phyloP scores from a whole-genome alignment of 192 early-diverging fungal genomes.

The Umbelopsis sp. region DNA sequence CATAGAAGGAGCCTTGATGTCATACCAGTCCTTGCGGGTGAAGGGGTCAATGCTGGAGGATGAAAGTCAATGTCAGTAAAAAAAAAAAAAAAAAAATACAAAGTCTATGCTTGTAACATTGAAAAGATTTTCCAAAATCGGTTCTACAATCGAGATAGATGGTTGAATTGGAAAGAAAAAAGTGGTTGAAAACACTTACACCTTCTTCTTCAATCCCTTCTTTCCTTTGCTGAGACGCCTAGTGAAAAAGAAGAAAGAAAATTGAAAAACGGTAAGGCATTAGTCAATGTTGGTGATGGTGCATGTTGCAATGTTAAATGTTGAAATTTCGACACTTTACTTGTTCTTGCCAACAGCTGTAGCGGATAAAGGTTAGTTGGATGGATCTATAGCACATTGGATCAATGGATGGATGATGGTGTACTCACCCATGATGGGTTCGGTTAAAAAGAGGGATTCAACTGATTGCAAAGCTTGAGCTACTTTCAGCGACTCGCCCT shows the following conservation, averaged over 20 bases:
- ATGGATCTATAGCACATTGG: not conserved
- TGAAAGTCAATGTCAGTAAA: not conserved
- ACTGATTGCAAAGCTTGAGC: not conserved
- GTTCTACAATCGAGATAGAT: not conserved
- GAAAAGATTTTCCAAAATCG: not conserved
- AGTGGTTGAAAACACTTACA: conserved; percentile 55
- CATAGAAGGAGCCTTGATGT: conserved; percentile 97
- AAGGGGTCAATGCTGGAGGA: conserved; percentile 92
- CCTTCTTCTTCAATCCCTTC: conserved; percentile 90
- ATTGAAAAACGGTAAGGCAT: not conserved
- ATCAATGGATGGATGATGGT: conserved; percentile 30
- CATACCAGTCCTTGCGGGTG: conserved; percentile 99
- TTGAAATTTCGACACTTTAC: conserved; percentile 36
- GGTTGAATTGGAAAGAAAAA: not conserved
- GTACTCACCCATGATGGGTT: conserved; percentile 40
- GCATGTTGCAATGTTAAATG: not conserved
- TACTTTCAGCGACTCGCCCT: not conserved
- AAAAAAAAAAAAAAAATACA: not conserved
- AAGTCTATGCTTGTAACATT: not conserved
- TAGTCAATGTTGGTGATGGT: conserved; percentile 6
- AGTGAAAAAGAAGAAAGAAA: conserved; percentile 11
- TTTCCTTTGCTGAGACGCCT: conserved; percentile 84
- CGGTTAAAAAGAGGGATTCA: conserved; percentile 32
- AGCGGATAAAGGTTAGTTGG: conserved; percentile 9
- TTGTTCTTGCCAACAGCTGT: conserved; percentile 77